Percentiles rank a stretch among this genome's conserved stretches.
phyloP scores from a whole-genome alignment of 352 stramenopile genomes.

The Phytophthora aleatoria region DNA sequence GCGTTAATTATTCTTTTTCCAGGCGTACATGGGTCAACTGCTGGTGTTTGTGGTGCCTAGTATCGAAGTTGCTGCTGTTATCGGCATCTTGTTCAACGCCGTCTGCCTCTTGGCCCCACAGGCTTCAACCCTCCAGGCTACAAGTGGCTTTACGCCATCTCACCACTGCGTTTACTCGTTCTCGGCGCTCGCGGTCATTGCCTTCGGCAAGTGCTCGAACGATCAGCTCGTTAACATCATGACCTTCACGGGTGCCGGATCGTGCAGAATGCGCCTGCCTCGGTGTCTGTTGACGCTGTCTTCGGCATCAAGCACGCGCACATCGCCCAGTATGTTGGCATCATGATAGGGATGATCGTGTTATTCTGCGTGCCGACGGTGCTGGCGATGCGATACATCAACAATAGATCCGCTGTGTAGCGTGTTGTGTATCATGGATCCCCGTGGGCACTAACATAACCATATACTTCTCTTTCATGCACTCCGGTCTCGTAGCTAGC shows the following conservation, averaged over 20 bases:
- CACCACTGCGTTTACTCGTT: conserved; percentile 43
- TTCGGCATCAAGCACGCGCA: conserved; percentile 54
- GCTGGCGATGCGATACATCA: conserved; percentile 56
- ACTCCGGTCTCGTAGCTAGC: background rate
- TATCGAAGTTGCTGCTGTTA: conserved; percentile 40
- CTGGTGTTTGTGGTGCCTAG: conserved; percentile 40
- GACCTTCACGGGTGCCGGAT: conserved; percentile 37
- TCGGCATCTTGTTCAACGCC: conserved; percentile 43
- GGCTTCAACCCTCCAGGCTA: conserved; percentile 57
- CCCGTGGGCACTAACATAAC: conserved; percentile 12
- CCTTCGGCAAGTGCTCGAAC: conserved; percentile 42
- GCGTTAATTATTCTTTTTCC: conserved; percentile 42
- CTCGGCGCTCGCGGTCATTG: conserved; percentile 33
- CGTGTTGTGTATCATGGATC: background rate
- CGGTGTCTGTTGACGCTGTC: conserved; percentile 37
- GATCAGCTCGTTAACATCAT: conserved; percentile 29
- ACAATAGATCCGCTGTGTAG: conserved; percentile 13
- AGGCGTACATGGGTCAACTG: conserved; percentile 45
- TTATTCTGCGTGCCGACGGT: conserved; percentile 44
- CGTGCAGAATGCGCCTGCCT: conserved; percentile 35
- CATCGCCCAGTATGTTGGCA: conserved; percentile 35
- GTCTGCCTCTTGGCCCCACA: conserved; percentile 41
- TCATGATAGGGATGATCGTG: conserved; percentile 39
- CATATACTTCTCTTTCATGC: conserved; percentile 12
- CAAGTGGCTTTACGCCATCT: conserved; percentile 50